A percentile compares a stretch with the other conserved stretches of the same genome.
Conservation (phyloP, 1,139 yeast species). For the Geotrichum candidum region DNA sequence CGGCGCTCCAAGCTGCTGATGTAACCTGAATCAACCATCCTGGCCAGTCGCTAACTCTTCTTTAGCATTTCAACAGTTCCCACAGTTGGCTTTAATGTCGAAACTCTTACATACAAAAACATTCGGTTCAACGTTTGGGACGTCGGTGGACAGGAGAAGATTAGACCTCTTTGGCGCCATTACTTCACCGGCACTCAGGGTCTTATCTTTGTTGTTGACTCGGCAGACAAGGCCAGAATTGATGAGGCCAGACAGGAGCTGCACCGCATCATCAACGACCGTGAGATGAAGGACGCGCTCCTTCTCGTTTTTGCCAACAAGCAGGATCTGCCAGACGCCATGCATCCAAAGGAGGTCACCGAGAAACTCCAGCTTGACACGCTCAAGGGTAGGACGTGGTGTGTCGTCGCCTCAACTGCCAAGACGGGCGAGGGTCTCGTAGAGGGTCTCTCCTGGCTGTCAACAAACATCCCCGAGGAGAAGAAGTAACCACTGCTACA, state of each 20-base stretch:
- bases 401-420: constrained; percentile 83
- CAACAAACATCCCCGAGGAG: constrained; percentile 53
- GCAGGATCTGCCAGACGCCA: constrained; percentile 83
- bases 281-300: constrained; percentile 74
- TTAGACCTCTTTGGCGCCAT: constrained; percentile 91
- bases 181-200: constrained; percentile 93
- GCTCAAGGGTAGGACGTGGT: constrained; percentile 85
- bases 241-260: constrained; percentile 76
- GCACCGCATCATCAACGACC: constrained; percentile 67
- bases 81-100: constrained; percentile 92
- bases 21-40: background rate
- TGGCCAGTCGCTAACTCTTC: constrained; percentile 1
- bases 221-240: constrained; percentile 64
- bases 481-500: constrained; percentile 21
- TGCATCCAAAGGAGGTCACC: constrained; percentile 86
- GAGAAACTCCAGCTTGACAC: constrained; percentile 78
- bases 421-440: constrained; percentile 88
- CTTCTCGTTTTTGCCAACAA: constrained; percentile 84
- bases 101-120: constrained; percentile 81
- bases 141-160: constrained; percentile 91
- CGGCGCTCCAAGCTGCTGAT: background rate
- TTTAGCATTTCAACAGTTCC: constrained; percentile 72
- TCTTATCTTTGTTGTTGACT: constrained; percentile 85
- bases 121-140: constrained; percentile 94
- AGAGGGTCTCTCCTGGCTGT: constrained; percentile 84